phyloP scores from a whole-genome alignment of 495 filamentous ascomycete genomes.

The Cercophora newfieldiana region DNA sequence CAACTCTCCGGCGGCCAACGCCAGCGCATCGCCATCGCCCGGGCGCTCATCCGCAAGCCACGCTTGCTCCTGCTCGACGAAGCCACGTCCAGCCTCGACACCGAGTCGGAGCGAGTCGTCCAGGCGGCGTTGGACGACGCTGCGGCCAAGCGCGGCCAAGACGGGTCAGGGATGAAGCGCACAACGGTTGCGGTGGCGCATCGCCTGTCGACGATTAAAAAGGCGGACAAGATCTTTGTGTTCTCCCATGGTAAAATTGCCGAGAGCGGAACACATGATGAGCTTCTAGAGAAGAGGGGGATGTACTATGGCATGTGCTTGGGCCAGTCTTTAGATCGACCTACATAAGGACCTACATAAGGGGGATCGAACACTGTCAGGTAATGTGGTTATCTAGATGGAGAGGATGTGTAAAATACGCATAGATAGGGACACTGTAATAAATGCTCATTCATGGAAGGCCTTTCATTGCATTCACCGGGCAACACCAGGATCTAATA shows the following conservation, averaged over 20 bases:
- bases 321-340: conserved; percentile 33
- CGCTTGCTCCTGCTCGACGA: conserved; percentile 73
- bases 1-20: conserved; percentile 74
- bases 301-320: conserved; percentile 45
- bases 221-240: conserved; percentile 57
- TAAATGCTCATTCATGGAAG: no score
- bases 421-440: no score
- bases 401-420: no score
- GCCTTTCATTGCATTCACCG: no score
- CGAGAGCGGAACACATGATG: conserved; percentile 51
- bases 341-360: background rate
- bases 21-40: conserved; percentile 73
- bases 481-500: no score
- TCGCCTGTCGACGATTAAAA: conserved; percentile 52
- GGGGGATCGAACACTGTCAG: no score
- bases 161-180: conserved; percentile 32
- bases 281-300: conserved; percentile 43
- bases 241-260: conserved; percentile 48
- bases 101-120: conserved; percentile 68
- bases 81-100: conserved; percentile 73
- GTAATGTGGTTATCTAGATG: no score
- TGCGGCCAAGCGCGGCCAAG: conserved; percentile 44
- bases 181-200: conserved; percentile 76
- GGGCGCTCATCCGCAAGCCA: conserved; percentile 71
- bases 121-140: conserved; percentile 67